Conservation (phyloP, 148 eudicot genomes). For the Rhododendron molle region DNA sequence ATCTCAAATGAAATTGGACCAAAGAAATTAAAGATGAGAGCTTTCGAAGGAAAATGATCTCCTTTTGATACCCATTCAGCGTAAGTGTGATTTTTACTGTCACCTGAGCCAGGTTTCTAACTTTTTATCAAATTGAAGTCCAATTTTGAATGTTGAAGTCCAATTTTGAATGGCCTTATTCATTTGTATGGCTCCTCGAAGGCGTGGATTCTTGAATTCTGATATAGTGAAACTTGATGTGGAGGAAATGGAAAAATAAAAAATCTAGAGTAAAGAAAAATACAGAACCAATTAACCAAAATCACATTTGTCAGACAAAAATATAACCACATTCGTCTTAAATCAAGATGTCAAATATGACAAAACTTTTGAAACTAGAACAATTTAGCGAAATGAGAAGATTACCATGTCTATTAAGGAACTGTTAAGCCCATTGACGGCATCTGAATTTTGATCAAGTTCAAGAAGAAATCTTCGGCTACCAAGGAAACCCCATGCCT, state of each 20-base stretch:
- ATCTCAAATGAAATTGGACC: neutral
- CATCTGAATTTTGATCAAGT: slow-evolving; percentile 66
- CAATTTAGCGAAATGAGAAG: neutral
- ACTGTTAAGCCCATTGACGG: slow-evolving; percentile 62
- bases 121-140: neutral
- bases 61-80: neutral
- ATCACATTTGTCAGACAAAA: neutral
- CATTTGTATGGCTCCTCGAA: neutral
- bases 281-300: slow-evolving; percentile 1
- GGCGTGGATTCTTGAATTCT: neutral
- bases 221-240: neutral
- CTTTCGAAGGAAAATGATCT: neutral
- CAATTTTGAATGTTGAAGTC: neutral
- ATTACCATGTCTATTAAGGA: slow-evolving; percentile 67
- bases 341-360: neutral
- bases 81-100: neutral
- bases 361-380: neutral
- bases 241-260: neutral
- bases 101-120: neutral
- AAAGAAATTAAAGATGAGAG: neutral
- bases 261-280: neutral
- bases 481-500: slow-evolving; percentile 97
- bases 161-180: neutral
- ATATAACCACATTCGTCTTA: neutral
- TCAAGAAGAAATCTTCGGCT: slow-evolving; percentile 89